These are phyloP conservation scores for Neocucurbitaria cava DNA, from an alignment of 2,329 filamentous ascomycete genomes.

Conservation along the genomic window DNA sequence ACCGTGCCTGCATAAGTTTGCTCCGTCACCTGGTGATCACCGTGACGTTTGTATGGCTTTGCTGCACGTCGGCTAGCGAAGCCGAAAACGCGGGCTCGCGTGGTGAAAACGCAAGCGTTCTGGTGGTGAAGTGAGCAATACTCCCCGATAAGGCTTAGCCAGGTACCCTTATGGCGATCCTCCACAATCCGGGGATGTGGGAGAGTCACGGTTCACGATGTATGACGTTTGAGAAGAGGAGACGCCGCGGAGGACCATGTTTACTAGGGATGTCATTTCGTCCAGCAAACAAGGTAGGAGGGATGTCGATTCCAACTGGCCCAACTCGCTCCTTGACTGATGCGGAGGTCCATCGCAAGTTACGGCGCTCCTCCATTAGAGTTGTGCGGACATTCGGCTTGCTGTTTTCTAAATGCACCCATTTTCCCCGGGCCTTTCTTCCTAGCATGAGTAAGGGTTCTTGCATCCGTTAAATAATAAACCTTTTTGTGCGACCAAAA, in stretches of 20 bases:
- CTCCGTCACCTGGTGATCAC: background rate
- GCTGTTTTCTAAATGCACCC: background rate
- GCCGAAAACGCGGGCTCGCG: background rate
- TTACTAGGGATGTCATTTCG: background rate
- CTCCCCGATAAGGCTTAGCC: background rate
- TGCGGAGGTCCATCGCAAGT: background rate
- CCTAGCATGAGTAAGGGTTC: background rate
- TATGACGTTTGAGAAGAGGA: background rate
- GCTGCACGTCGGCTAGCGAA: background rate
- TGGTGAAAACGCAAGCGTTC: background rate
- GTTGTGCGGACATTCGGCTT: background rate
- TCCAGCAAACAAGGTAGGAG: background rate
- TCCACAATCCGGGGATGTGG: background rate
- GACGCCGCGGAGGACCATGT: background rate
- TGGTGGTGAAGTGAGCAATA: background rate
- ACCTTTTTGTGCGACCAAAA: background rate
- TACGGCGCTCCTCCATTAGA: background rate
- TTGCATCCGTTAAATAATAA: background rate
- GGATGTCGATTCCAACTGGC: background rate
- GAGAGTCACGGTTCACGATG: background rate
- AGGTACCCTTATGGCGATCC: background rate
- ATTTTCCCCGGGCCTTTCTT: background rate
- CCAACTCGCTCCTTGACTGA: background rate
- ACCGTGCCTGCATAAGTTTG: background rate
- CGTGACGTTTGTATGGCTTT: background rate